Percentiles rank a stretch among this genome's conserved stretches.
These are phyloP conservation scores for Bipolaris cookei DNA, from an alignment of 2,329 filamentous ascomycete species.

Conservation along the genomic window DNA sequence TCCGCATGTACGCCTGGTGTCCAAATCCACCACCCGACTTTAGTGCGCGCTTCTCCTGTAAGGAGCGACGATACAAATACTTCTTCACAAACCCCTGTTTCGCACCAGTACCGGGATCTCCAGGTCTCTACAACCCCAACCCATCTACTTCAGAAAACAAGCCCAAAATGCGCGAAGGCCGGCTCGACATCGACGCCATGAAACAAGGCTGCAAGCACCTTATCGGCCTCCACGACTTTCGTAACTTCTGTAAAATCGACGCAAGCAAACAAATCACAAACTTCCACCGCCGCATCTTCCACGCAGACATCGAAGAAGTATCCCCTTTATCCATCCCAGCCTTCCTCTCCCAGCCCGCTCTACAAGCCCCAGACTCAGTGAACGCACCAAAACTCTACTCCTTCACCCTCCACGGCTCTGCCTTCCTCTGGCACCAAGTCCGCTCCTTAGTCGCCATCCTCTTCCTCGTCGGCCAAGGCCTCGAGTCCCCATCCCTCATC, in stretches of 20 bases:
- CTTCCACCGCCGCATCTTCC: conserved; percentile 79
- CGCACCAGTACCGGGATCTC: conserved; percentile 65
- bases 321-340: conserved; percentile 34
- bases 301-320: conserved; percentile 71
- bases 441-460: conserved; percentile 90
- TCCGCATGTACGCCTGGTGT: conserved; percentile 92
- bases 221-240: conserved; percentile 88
- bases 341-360: conserved; percentile 39
- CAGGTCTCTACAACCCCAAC: conserved; percentile 55
- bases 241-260: conserved; percentile 96
- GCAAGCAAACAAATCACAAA: conserved; percentile 86
- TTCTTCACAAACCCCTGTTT: conserved; percentile 97
- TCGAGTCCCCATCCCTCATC: conserved; percentile 77
- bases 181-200: conserved; percentile 90
- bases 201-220: conserved; percentile 77
- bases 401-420: conserved; percentile 86
- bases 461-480: conserved; percentile 89
- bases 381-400: conserved; percentile 72
- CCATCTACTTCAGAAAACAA: background rate
- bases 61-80: conserved; percentile 90
- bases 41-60: conserved; percentile 90
- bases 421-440: conserved; percentile 98
- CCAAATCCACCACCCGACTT: conserved; percentile 79
- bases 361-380: conserved; percentile 14
- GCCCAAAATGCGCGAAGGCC: conserved; percentile 59